Evolutionary conservation across 768 basidiomycete genomes (phyloP), one percentile per base, ranked within the genome.

Genomic region (Mycena leptocephala): DNA sequence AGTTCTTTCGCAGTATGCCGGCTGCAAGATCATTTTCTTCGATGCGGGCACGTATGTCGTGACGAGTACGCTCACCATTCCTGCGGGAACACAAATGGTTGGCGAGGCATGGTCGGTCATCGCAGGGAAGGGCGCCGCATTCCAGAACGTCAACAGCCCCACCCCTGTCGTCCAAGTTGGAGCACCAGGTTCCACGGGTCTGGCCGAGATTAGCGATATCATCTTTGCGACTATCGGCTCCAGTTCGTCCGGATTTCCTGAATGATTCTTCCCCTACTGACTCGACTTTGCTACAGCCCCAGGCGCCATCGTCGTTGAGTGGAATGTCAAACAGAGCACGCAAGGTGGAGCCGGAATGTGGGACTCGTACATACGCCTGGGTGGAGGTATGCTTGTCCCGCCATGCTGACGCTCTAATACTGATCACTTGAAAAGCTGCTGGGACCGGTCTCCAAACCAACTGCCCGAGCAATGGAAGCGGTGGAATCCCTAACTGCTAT

Each of bases 1-100:
- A n/a, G n/a, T n/a, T 11, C 51, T 24, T 53, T 48, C 41, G 13
- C 74, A 95, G 94, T 94, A 88, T 81, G 85, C 92, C 28, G 93
- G 92, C 10, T 92, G 92, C 86, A 95, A 93, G 82, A 93, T 96
- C 79, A 92, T 96, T 61, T 96, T 95, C 87, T 92, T 96, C 79
- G 95, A 96, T 78, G 93, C 93, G 16, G 92, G 92, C 20, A 89
- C 87, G 10, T 93, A 92, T 75, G 75, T 90, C 48, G 87, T 92
- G 35, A 88, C 89, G 3, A 86, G 85, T 10, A 92, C 92, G 4
- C 76, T 93, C 26, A 88, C 86, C 2, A 90, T 93, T 62, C 92
- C 92, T 9, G 88, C 89, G 16, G 92, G 90, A 5, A 89, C 90
- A 7, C 89, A 87, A 14, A 86, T 92, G 48, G 90, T 92, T 22